Evolutionary conservation across 768 basidiomycete genomes (phyloP).

Genomic region (Leccinum imitatum): DNA sequence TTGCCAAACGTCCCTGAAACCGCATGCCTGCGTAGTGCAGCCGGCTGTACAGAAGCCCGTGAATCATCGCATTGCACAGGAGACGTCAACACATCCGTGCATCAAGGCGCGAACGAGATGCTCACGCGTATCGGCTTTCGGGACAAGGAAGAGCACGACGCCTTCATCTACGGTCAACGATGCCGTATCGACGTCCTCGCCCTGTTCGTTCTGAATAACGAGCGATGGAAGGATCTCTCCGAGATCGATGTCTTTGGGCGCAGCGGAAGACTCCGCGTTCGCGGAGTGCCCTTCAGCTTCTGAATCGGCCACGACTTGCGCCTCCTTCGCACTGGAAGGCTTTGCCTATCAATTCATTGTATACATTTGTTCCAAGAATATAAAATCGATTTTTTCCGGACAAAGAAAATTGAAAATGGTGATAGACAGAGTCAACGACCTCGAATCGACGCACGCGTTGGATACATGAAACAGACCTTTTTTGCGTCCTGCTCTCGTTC

Average conservation of each 20-base stretch:
- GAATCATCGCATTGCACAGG: not conserved
- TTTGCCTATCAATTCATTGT: conserved; percentile 16
- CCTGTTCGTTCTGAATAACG: conserved; percentile 82
- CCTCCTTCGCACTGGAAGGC: conserved; percentile 14
- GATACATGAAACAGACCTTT: conserved; percentile 22
- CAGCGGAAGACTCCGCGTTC: conserved; percentile 6
- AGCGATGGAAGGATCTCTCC: conserved; percentile 76
- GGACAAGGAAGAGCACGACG: conserved; percentile 78
- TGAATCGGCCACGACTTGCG: not conserved
- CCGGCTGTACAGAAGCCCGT: conserved; percentile 51
- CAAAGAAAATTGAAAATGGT: not conserved
- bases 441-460: not conserved
- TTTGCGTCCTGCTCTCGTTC: conserved; percentile 23
- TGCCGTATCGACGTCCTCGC: conserved; percentile 69
- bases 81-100: not conserved
- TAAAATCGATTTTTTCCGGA: not conserved
- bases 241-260: conserved; percentile 47
- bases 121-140: conserved; percentile 84
- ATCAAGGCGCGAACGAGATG: conserved; percentile 6
- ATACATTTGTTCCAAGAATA: not conserved
- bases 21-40: conserved; percentile 92
- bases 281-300: conserved; percentile 7
- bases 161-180: conserved; percentile 68
- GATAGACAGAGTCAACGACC: not conserved
- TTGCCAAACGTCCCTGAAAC: conserved; percentile 80